These are phyloP conservation scores for Cercospora sesami DNA, from an alignment of 2,329 filamentous ascomycete genomes.

Conservation along the genomic window DNA sequence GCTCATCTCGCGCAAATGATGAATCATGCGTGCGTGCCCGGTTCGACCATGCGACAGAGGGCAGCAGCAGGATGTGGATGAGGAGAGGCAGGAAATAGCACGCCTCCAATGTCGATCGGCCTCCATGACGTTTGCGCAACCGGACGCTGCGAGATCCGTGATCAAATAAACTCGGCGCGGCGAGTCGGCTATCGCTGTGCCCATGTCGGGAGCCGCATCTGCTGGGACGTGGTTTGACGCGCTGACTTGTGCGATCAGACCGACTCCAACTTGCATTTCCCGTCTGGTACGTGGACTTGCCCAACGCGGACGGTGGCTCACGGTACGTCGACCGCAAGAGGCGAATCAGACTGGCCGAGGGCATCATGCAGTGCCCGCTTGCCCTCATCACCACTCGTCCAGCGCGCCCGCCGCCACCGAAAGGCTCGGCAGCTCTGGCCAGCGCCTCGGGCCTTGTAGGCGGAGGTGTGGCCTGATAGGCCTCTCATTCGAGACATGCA, in stretches of 20 bases:
- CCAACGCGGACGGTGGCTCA: not conserved
- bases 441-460: constrained; percentile 9
- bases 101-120: not conserved
- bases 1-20: constrained; percentile 4
- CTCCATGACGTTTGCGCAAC: not conserved
- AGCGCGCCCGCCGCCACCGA: not conserved
- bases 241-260: not conserved
- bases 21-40: not conserved
- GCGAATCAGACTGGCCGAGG: not conserved
- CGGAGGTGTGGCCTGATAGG: not conserved
- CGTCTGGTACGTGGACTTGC: not conserved
- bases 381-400: not conserved
- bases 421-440: constrained; percentile 3
- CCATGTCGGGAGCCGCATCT: not conserved
- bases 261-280: not conserved
- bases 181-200: constrained; percentile 6
- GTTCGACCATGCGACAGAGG: not conserved
- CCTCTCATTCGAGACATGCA: constrained; percentile 7
- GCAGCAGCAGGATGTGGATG: not conserved
- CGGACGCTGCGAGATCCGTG: constrained; percentile 7
- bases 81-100: not conserved
- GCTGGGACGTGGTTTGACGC: not conserved
- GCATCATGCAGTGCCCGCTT: not conserved
- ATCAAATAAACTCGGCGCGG: not conserved
- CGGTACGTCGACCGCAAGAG: not conserved